Evolutionary conservation across 495 filamentous ascomycete genomes (phyloP), one percentile per base, ranked within the genome.

Genomic region (Penicillium fimorum): DNA sequence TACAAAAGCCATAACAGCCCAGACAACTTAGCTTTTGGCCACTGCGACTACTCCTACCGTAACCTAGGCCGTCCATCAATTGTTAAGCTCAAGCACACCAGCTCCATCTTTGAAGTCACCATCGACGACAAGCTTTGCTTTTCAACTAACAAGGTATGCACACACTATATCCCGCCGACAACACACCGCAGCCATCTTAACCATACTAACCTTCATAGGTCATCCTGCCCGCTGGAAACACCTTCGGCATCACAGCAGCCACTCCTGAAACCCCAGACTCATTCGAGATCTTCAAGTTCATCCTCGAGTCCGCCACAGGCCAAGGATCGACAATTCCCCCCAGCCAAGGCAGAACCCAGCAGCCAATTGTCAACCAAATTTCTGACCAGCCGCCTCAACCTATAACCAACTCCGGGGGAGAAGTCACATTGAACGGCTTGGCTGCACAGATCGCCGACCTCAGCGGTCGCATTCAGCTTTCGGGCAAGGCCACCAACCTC

Each of bases 231-330:
- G 66, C 79, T 7, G 89, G 88, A 62, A 95, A 97, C 73, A 83
- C 82, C 69, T 90, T 96, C 56, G 94, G 94, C 65, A 75, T 98
- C 58, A 88, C 88, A 2, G 94, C 93, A 32, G 89, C 88, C 4
- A 91, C 90, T 8, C 90, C 91, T 27, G 92, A 97, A 56, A 92
- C 83, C 60, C 90, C 94, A 0, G 94, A 98, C 70, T 95, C 91
- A 27, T 96, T 96, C 68, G 94, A 98, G 72, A 70, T 94, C 57
- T 93, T 91, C 79, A 96, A 93, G 62, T 83, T 97, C 63, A 74
- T 89, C 37, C 79, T 92, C 35, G 80, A 84, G 65, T 83, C 73
- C 33, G 62, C 67, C 48, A 58, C 51, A 49, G 71, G 49, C 69
- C 72, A 60, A 66, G 74, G 44, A 67, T 68, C 59, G 62, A 73